Evolutionary conservation across 2,329 filamentous ascomycete species (phyloP), one percentile per base, ranked within the genome.

Genomic region (Basipetospora chlamydospora): DNA sequence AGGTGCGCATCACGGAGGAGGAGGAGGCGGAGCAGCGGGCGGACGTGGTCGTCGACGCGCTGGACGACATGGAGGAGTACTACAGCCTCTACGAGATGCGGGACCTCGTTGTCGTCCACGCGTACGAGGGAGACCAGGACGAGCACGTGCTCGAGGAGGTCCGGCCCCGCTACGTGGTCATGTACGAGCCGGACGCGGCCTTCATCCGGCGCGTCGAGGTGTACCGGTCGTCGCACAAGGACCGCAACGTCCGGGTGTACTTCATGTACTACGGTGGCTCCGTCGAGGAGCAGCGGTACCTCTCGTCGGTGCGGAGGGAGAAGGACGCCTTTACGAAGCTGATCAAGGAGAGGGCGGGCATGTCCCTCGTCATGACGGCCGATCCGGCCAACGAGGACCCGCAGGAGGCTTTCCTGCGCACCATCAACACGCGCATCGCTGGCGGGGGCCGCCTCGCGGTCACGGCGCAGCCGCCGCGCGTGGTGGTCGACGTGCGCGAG

Each of bases 181-280:
- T 98, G 90, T 98, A 95, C 56, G 90, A 96, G 53, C 88, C 90
- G 1, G 86, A 96, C 45, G 77, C 88, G 3, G 78, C 88, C 3
- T 98, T 98, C 55, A 94, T 96, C 49, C 77, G 90, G 11, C 71
- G 88, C 26, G 80, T 98, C 15, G 90, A 98, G 54, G 87, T 96
- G 2, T 98, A 96, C 58, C 77, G 90, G 26, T 94, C 86, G 36
- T 95, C 87, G 8, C 90, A 98, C 58, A 81, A 78, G 40, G 84
- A 88, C 53, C 70, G 86, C 25, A 86, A 84, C 48, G 83, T 96
- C 28, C 74, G 85, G 29, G 87, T 94, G 1, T 98, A 95, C 60
- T 96, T 96, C 54, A 76, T 96, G 65, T 96, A 93, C 60, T 98
- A 98, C 44, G 80, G 84, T 23, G 81, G 81, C 3, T 95, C 86